Evolutionary conservation across 176 grass and related monocot species (phyloP).

Genomic region (Alopecurus myosuroides): DNA sequence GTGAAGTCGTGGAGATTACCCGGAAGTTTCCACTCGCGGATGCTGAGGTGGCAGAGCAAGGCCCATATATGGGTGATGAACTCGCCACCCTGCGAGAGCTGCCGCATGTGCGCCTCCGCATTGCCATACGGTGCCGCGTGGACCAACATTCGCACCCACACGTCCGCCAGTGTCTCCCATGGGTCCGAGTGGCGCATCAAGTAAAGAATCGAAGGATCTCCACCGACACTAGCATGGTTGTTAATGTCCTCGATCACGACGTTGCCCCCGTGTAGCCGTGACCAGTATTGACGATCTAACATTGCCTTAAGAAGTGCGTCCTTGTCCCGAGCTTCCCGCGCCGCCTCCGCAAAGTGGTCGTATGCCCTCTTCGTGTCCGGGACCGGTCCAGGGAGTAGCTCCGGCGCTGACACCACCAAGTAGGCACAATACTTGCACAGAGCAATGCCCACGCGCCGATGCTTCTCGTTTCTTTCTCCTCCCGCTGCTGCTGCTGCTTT

Average conservation of each 20-base stretch:
- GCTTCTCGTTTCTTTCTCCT: neutral
- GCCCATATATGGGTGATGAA: constrained; percentile 42
- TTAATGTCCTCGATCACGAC: no score
- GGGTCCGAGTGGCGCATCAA: neutral
- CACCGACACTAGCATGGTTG: neutral
- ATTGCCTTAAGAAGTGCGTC: neutral
- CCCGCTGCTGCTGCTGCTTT: no score
- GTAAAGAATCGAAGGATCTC: no score
- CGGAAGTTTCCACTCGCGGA: neutral
- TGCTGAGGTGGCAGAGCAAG: constrained; percentile 16
- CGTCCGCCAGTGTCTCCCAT: constrained; percentile 9
- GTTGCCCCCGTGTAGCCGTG: no score
- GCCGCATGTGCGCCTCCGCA: neutral
- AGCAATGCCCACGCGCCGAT: neutral
- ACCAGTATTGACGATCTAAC: no score
- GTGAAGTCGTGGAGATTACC: constrained; percentile 48
- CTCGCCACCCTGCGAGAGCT: constrained; percentile 25
- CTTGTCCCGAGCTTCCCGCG: neutral
- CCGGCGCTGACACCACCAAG: neutral
- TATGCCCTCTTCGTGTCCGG: neutral
- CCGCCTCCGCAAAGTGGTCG: neutral
- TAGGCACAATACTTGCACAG: constrained; percentile 28
- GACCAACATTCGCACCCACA: constrained; percentile 17
- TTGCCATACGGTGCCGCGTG: constrained; percentile 17
- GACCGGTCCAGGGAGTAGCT: neutral